phyloP scores from a whole-genome alignment of 2,329 filamentous ascomycete genomes.

The Fusarium transvaalense region DNA sequence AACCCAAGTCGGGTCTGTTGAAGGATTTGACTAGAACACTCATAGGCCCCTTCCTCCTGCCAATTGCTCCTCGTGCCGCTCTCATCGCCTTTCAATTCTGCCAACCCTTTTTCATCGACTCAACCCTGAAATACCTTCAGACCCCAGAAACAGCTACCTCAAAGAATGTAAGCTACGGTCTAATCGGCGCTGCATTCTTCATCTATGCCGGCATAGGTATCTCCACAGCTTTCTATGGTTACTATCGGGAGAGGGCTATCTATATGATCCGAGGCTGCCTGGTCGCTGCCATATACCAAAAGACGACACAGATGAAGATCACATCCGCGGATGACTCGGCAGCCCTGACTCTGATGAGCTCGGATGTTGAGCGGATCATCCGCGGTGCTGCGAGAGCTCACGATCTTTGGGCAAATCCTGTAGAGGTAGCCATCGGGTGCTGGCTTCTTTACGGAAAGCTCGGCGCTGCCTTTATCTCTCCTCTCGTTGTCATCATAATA shows the following conservation, averaged over 20 bases:
- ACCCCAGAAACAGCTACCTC: slow-evolving; percentile 28
- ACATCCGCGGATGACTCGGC: slow-evolving; percentile 55
- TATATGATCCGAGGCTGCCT: slow-evolving; percentile 53
- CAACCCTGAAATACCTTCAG: slow-evolving; percentile 53
- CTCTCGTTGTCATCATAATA: slow-evolving; percentile 58
- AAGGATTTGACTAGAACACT: slow-evolving; percentile 51
- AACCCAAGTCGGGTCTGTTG: slow-evolving; percentile 48
- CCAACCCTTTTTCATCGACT: slow-evolving; percentile 59
- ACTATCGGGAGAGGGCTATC: slow-evolving; percentile 53
- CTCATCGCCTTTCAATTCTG: slow-evolving; percentile 58
- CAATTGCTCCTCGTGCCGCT: slow-evolving; percentile 54
- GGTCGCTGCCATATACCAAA: slow-evolving; percentile 51
- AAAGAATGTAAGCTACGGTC: slow-evolving; percentile 54
- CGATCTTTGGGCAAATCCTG: slow-evolving; percentile 56
- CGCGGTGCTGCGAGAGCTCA: slow-evolving; percentile 54
- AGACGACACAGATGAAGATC: slow-evolving; percentile 51
- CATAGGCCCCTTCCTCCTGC: slow-evolving; percentile 51
- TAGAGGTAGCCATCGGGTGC: slow-evolving; percentile 60
- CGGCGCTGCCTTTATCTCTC: slow-evolving; percentile 61
- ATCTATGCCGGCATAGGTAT: slow-evolving; percentile 58
- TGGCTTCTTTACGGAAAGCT: slow-evolving; percentile 62
- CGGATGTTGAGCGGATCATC: slow-evolving; percentile 60
- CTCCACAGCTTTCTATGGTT: slow-evolving; percentile 56
- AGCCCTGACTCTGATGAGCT: slow-evolving; percentile 62
- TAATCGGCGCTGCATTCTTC: slow-evolving; percentile 57